Evolutionary conservation across 225 moss, liverwort and hornwort species (phyloP), one percentile per base, ranked within the genome.

Genomic region (Physcomitrellopsis africana): DNA sequence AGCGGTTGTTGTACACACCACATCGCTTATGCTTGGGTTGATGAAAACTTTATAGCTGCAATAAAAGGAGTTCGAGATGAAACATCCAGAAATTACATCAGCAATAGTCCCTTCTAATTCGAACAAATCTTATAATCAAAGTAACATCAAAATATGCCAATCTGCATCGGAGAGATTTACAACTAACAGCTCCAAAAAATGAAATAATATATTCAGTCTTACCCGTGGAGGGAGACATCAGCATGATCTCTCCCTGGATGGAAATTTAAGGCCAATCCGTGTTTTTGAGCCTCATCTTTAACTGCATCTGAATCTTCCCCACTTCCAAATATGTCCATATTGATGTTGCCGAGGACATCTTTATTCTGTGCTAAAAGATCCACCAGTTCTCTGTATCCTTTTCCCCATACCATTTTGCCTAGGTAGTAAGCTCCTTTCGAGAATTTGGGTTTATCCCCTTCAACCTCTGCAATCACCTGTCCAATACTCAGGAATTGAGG

Each of bases 31-130:
- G 73, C 96, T 96, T 68, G 96, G 94, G 80, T 96, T 96, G 81
- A 96, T 90, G 64, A 96, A 96, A 26, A 96, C 96, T 76, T 96
- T 96, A 79, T 96, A 96, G 63, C 96, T 96, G 94, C 67, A 83
- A 82, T 70, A 46, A 2, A 66, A 75, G 5, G 32, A 37, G 60
- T 37, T 4, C 32, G 74, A 27, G 64, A 46, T 12, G 32, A 37
- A 37, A 51, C 19, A 41, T 10, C 3, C 68, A 72, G 57, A 72
- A 47, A 55, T 16, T 43, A 24, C 44, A 45, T 56, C 26, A 19
- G 16, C 17, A 61, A 32, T 5, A 41, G 27, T n/a, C 9, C 24
- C 51, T 23, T 26, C 37, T 10, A 73, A 56, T 14, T 23, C 42
- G 52, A 56, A 26, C 19, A 11, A 26, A 49, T 18, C 14, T 72